Base-by-base conservation (phyloP, 2,329 filamentous ascomycete genomes). In the Xylariaceae sp. region DNA sequence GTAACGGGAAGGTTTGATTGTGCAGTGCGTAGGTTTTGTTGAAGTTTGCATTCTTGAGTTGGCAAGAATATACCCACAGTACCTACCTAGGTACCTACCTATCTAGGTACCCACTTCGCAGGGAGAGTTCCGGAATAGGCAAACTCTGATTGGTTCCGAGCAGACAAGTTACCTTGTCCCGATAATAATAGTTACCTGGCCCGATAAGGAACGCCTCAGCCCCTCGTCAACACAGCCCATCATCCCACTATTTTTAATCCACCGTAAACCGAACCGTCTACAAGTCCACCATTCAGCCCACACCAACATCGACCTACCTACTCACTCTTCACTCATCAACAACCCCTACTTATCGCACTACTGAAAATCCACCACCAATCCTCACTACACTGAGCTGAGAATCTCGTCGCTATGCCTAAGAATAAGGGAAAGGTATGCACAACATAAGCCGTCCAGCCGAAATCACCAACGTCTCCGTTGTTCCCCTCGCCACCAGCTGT, bases 341-440 rank as follows among this genome's bases (percentile, higher is more conserved):
- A 12, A 26, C 3, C 7, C 31, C 6, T 32, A 46, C 19, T 46
- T 3, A 6, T 9, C 27, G 6, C 47, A 12, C 27, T 34, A n/a
- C 31, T 19, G 19, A 40, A 12, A 7, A 27, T 50, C 35, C 30
- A 50, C 34, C 37, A 30, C 32, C 46, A 29, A 29, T 12, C 12
- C 37, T 47, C 34, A n/a, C 62, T 58, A 60, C 46, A 45, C 35
- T 51, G 41, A 39, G 44, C 52, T 44, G 34, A 42, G n/a, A 8
- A 11, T 7, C 47, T 53, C 52, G 60, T 56, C 70, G 85, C 76
- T 60, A 96, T 96, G 91, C 91, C 91, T 71, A 96, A 96, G 89
- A 96, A 96, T 76, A 96, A 96, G 86, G 91, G 91, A 91, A 96
- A 96, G 80, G 91, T 95, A 80, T 72, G 81, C 50, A 39, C 9